Conservation (phyloP, 148 eudicot species). For the Rhododendron molle region DNA sequence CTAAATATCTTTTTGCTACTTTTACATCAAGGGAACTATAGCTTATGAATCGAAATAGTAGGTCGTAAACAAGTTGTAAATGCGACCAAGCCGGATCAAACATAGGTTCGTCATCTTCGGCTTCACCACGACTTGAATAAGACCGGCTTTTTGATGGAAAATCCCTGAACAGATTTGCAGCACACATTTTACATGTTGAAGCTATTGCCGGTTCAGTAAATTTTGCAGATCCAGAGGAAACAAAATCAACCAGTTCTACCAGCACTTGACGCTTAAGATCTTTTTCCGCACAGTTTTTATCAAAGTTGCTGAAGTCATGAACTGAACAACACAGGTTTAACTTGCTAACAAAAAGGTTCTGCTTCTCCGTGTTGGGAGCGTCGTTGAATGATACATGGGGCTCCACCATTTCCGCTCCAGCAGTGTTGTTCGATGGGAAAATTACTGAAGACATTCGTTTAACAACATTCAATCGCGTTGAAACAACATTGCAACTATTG, state of each 20-base stretch:
- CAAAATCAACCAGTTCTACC: conserved; percentile 40
- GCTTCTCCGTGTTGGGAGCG: conserved; percentile 37
- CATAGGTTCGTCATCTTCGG: conserved; percentile 43
- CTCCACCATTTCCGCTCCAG: conserved; percentile 35
- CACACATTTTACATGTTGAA: conserved; percentile 44
- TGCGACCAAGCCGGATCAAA: conserved; percentile 54
- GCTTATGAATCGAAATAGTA: conserved; percentile 37
- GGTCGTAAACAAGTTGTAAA: conserved; percentile 48
- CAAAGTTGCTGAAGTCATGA: conserved; percentile 36
- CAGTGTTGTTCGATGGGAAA: conserved; percentile 35
- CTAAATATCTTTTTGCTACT: conserved; percentile 38
- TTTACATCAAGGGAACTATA: conserved; percentile 35
- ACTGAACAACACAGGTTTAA: conserved; percentile 37
- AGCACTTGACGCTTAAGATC: conserved; percentile 36
- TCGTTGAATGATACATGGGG: conserved; percentile 43
- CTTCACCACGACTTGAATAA: conserved; percentile 24
- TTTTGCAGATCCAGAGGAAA: conserved; percentile 41
- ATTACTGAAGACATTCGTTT: conserved; percentile 48
- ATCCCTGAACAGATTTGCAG: conserved; percentile 38
- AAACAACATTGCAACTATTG: conserved; percentile 29
- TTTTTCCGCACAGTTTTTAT: conserved; percentile 27
- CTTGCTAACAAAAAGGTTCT: conserved; percentile 36
- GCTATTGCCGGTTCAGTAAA: conserved; percentile 36
- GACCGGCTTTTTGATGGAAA: conserved; percentile 38
- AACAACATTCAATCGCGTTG: conserved; percentile 30